A percentile compares a stretch with the other conserved stretches of the same genome.
These are phyloP conservation scores for Chalaropsis ovoidea DNA, from an alignment of 2,329 filamentous ascomycete genomes.

Conservation along the genomic window DNA sequence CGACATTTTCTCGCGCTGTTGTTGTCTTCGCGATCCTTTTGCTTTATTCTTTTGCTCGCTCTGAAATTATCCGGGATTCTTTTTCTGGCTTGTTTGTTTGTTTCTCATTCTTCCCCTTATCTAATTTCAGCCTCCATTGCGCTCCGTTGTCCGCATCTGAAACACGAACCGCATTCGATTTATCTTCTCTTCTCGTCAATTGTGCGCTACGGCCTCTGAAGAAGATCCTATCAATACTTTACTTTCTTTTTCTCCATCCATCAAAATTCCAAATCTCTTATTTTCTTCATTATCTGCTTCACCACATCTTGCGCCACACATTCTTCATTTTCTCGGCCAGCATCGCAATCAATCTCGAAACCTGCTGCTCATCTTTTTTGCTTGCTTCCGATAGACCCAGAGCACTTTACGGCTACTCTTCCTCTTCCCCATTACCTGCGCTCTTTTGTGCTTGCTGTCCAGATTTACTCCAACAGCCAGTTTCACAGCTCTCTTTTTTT, in stretches of 20 bases:
- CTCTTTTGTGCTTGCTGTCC: neutral
- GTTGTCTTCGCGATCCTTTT: neutral
- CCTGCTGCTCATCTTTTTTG: neutral
- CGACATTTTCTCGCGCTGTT: neutral
- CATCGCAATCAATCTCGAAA: neutral
- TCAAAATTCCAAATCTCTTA: neutral
- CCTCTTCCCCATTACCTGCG: neutral
- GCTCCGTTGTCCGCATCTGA: conserved; percentile 3
- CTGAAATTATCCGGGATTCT: neutral
- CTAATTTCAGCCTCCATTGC: conserved; percentile 12
- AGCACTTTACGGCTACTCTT: neutral
- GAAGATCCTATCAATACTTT: neutral
- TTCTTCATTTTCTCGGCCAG: neutral
- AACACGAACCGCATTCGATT: neutral
- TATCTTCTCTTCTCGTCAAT: neutral
- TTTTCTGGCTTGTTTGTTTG: conserved; percentile 8
- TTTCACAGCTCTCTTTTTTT: conserved; percentile 16
- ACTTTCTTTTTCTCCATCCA: neutral
- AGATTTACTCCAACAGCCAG: conserved; percentile 17
- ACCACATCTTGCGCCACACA: neutral
- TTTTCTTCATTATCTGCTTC: neutral
- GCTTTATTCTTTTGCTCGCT: neutral
- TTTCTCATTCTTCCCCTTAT: conserved; percentile 14
- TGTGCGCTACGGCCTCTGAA: neutral
- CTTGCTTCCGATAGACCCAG: conserved; percentile 2